Base-by-base conservation (phyloP, 345 rosid genomes). In the Moricandia moricandioides region DNA sequence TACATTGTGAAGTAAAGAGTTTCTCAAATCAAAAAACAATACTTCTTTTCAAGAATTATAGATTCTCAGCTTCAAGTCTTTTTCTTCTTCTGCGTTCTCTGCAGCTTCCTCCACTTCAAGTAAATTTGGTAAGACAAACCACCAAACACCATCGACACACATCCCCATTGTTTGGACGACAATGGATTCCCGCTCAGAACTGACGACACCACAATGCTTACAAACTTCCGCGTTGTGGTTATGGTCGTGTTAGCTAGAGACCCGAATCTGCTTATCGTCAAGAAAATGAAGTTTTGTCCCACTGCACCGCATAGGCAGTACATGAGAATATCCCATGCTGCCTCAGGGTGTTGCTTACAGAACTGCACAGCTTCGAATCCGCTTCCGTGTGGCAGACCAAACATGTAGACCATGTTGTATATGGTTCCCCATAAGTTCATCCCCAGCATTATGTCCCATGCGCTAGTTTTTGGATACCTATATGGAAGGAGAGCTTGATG, bases 381-480 rank as follows among this genome's bases (percentile, higher is more conserved):
- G 24, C 86, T 88, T 10, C 88, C 97, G 9, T 83, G 73, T 2
- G 97, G 92, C 87, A 85, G 86, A 18, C 93, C 90, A 71, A 94
- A 94, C 98, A 94, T 94, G 89, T 90, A 94, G 60, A 91, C 58
- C 75, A 89, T 73, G 83, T 90, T 94, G 88, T 94, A 91, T 60
- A 91, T 83, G 78, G 97, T 91, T 8, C 97, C 98, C 97, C 98
- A 91, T 63, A 91, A 65, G 73, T 94, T 94, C 97, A 94, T 94
- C 62, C 97, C 98, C 81, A 94, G 71, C 98, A 94, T 94, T 77
- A 94, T 91, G 74, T 88, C 97, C 97, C 98, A 94, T 29, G 98
- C 97, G 64, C 78, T 88, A 7, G 97, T 94, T 84, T 90, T 89
- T 1, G 92, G 95, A 70, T 88, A 91, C 24, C 24, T 21, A 21